Evolutionary conservation across 768 basidiomycete genomes (phyloP), one percentile per base, ranked within the genome.

Genomic region (Psilocybe sp.): DNA sequence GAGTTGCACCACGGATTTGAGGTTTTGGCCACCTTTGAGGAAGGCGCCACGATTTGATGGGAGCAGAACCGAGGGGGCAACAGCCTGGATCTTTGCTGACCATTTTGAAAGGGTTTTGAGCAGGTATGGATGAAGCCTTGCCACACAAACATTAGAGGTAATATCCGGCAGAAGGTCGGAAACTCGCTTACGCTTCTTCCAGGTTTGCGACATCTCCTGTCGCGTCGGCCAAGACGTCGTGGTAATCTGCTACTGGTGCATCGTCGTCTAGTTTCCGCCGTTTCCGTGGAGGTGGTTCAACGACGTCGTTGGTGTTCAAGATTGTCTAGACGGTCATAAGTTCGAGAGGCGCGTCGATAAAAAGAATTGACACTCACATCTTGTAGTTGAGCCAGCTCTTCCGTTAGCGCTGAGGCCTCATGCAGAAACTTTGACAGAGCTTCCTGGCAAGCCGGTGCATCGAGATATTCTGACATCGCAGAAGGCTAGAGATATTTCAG

Each of bases 61-160:
- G 5, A 85, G 74, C 11, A 90, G 80, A 37, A 78, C 84, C 6
- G 86, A 84, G 10, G 92, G 86, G 2, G 93, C 82, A 5, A 97
- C 94, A 1, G 95, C 90, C 60, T 94, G 90, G 35, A 98, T 89
- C 72, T 98, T 99, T 19, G 86, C 77, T 9, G 93, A 97, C 97
- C 97, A 99, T 68, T 98, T 98, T 35, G 79, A 73, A 19, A 99
- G 77, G 1, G 90, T 94, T 52, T 84, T 82, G 38, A 92, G 64
- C 11, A 88, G 75, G 53, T 87, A 75, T 2, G 85, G 79, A 63
- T 94, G 92, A 43, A 69, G 64, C 23, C 75, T 88, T 77, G 45
- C 77, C 75, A 51, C 10, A 12, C 47, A 20, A 38, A 47, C 35
- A 50, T 14, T 46, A 15, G 7, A 32, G 19, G 45, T 31, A 47